phyloP scores from a whole-genome alignment of 352 stramenopile species.

The Globisporangium spiculum region DNA sequence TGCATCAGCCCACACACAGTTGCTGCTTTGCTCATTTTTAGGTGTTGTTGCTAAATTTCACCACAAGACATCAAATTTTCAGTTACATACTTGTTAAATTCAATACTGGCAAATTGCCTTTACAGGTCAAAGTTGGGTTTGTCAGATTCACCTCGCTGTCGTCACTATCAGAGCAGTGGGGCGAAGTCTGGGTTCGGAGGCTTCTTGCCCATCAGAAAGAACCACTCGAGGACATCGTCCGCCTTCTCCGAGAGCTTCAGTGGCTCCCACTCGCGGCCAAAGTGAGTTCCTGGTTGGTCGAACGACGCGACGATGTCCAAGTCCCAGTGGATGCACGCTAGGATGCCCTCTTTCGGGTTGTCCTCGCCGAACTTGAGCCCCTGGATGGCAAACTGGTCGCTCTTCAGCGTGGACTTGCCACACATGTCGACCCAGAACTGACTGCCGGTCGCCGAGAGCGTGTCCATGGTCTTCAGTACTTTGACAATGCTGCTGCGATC shows the following conservation, averaged over 20 bases:
- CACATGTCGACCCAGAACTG: constrained; percentile 26
- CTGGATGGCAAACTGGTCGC: constrained; percentile 6
- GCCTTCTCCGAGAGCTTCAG: constrained; percentile 4
- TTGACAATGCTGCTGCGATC: constrained; percentile 20
- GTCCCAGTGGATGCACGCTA: constrained; percentile 16
- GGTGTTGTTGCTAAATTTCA: not conserved
- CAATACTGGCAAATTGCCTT: no score
- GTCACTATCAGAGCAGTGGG: not conserved
- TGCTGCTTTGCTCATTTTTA: not conserved
- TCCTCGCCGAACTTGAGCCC: constrained; percentile 22
- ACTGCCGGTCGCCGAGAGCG: constrained; percentile 14
- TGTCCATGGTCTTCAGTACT: constrained; percentile 20
- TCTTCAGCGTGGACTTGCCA: constrained; percentile 3
- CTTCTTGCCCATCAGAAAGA: constrained; percentile 18
- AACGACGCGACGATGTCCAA: constrained; percentile 12
- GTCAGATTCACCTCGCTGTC: not conserved
- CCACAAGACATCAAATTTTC: not conserved
- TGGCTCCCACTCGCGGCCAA: constrained; percentile 20
- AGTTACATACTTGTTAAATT: not conserved
- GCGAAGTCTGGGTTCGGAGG: not conserved
- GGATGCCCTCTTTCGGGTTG: constrained; percentile 9
- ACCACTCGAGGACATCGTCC: constrained; percentile 13
- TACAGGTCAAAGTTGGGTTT: no score
- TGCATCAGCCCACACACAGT: no score
- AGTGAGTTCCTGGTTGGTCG: constrained; percentile 6